Conservation (phyloP, 495 filamentous ascomycete genomes). For the Penicillium robsamsonii region DNA sequence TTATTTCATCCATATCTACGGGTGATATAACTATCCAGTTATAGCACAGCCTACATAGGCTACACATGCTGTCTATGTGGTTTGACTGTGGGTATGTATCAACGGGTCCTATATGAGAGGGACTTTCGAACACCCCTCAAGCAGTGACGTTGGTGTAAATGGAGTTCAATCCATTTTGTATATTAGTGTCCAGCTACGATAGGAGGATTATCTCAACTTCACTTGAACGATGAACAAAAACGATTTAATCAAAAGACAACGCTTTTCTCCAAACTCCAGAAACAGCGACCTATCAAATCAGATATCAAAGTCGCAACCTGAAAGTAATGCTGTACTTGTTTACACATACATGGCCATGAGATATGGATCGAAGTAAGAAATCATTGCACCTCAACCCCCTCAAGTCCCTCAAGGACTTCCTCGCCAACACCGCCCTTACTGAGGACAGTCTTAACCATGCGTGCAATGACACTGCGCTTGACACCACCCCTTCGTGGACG, state of each 20-base stretch:
- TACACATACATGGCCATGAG: slow-evolving; percentile 1
- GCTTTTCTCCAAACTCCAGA: slow-evolving; percentile 8
- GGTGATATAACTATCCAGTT: neutral
- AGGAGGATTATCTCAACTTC: neutral
- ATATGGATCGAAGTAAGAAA: neutral
- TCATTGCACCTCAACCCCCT: slow-evolving; percentile 50
- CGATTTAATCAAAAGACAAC: neutral
- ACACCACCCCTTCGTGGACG: slow-evolving; percentile 72
- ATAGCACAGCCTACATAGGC: neutral
- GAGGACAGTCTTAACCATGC: slow-evolving; percentile 65
- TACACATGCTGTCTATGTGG: neutral
- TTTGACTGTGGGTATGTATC: neutral
- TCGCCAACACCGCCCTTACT: slow-evolving; percentile 74
- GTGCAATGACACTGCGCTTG: slow-evolving; percentile 62
- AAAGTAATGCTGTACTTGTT: neutral
- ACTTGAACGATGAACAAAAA: neutral
- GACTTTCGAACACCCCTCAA: neutral
- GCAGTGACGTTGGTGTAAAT: neutral
- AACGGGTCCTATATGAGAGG: slow-evolving; percentile 1
- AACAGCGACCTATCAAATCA: neutral
- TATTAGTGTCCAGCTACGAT: slow-evolving; percentile 5
- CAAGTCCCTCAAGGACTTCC: slow-evolving; percentile 78
- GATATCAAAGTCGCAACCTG: slow-evolving; percentile 1
- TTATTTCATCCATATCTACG: neutral
- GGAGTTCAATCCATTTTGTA: slow-evolving; percentile 3